phyloP scores from a whole-genome alignment of 768 basidiomycete genomes.

The Imleria badia region DNA sequence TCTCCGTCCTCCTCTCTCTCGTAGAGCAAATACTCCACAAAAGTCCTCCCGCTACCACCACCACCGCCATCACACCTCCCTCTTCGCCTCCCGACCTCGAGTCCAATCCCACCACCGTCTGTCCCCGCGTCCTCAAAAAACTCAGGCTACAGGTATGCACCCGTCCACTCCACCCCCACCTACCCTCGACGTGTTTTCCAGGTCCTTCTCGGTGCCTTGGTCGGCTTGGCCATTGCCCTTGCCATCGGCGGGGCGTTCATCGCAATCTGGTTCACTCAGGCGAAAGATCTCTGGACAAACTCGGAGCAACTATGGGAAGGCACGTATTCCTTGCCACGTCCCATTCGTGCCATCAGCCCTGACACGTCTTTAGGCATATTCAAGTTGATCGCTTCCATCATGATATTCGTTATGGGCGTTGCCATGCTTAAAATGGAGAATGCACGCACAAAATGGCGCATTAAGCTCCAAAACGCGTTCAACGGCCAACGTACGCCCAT shows the following conservation, averaged over 20 bases:
- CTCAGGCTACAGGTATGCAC: constrained; percentile 61
- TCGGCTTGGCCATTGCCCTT: constrained; percentile 77
- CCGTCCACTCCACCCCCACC: neutral
- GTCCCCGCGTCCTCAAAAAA: constrained; percentile 56
- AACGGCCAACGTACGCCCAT: constrained; percentile 47
- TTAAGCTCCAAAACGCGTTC: constrained; percentile 85
- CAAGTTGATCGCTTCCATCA: constrained; percentile 64
- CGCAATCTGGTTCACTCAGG: constrained; percentile 92
- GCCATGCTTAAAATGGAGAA: constrained; percentile 95
- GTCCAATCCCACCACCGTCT: constrained; percentile 29
- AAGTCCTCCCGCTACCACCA: neutral
- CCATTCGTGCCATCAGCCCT: neutral
- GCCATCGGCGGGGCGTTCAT: constrained; percentile 91
- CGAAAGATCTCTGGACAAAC: constrained; percentile 77
- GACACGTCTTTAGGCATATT: constrained; percentile 52
- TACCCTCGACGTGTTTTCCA: constrained; percentile 24
- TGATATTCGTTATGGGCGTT: constrained; percentile 93
- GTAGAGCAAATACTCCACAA: constrained; percentile 78
- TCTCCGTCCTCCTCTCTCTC: constrained; percentile 88
- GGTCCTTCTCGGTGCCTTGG: constrained; percentile 73
- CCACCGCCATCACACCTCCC: neutral
- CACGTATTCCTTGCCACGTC: constrained; percentile 17
- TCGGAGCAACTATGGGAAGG: constrained; percentile 96
- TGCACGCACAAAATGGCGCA: constrained; percentile 91
- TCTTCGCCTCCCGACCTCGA: constrained; percentile 7